Percentiles rank a stretch among this genome's conserved stretches.
Conservation (phyloP, 78 protist species). For the Dictyostelium intermedium region DNA sequence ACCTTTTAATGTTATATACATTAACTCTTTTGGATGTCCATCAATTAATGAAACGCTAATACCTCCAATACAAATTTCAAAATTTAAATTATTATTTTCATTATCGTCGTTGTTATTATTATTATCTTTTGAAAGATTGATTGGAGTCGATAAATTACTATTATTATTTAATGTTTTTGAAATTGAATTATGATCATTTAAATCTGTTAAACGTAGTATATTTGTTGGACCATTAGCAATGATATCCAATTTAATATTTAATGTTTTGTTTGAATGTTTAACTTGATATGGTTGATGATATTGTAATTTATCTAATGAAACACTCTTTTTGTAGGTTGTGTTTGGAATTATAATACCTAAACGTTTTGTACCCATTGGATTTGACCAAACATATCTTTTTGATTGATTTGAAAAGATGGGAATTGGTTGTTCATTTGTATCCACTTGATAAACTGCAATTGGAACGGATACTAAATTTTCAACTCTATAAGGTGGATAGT, state of each 20-base stretch:
- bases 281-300: slow-evolving; percentile 1
- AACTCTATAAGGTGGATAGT: slow-evolving; percentile 49
- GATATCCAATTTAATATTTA: slow-evolving; percentile 2
- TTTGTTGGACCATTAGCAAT: slow-evolving; percentile 69
- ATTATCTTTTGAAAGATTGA: not conserved
- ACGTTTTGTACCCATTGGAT: slow-evolving; percentile 16
- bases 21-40: slow-evolving; percentile 27
- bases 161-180: not conserved
- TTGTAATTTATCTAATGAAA: slow-evolving; percentile 38
- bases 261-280: not conserved
- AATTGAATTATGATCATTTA: not conserved
- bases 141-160: not conserved
- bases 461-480: slow-evolving; percentile 17
- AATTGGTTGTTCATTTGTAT: not conserved
- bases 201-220: slow-evolving; percentile 33
- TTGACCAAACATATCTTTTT: slow-evolving; percentile 31
- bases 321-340: slow-evolving; percentile 24
- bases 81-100: not conserved
- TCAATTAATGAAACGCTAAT: slow-evolving; percentile 50
- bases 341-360: slow-evolving; percentile 14
- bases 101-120: not conserved
- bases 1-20: slow-evolving; percentile 16
- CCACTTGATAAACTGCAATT: slow-evolving; percentile 16
- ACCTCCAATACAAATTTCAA: slow-evolving; percentile 5
- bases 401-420: not conserved